These are phyloP conservation scores for Botrytis squamosa DNA, from an alignment of 2,329 filamentous ascomycete species.

Conservation along the genomic window DNA sequence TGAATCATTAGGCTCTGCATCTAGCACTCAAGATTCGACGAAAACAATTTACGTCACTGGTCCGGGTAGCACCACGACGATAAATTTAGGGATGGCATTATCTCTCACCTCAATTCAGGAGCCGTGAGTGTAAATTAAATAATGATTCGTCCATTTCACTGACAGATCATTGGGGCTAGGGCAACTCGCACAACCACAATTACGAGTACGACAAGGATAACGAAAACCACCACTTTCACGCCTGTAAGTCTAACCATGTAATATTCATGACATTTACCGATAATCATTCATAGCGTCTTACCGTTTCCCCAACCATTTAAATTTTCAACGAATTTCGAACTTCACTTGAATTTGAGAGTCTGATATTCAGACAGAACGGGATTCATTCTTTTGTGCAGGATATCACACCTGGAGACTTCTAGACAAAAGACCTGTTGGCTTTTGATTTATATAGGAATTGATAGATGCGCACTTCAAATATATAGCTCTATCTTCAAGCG, in stretches of 20 bases:
- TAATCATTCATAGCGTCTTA: not conserved
- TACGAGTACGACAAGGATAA: conserved; percentile 1
- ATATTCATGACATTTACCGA: not conserved
- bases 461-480: not conserved
- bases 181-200: conserved; percentile 1
- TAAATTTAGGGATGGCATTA: not conserved
- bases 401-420: not conserved
- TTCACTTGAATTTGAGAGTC: not conserved
- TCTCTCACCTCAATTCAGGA: not conserved
- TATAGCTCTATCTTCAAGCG: not conserved
- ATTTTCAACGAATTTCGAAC: not conserved
- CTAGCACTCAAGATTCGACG: not conserved
- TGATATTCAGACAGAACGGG: not conserved
- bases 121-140: not conserved
- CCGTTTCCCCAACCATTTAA: not conserved
- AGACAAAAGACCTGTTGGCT: not conserved
- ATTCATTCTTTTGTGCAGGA: not conserved
- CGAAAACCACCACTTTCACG: conserved; percentile 2
- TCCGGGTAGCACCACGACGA: not conserved
- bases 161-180: not conserved
- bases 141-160: not conserved
- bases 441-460: not conserved
- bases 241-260: not conserved
- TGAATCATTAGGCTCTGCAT: not conserved
- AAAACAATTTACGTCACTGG: conserved; percentile 12